Evolutionary conservation across 805 yeast genomes (phyloP).

Genomic region (Candida loeiensis): DNA sequence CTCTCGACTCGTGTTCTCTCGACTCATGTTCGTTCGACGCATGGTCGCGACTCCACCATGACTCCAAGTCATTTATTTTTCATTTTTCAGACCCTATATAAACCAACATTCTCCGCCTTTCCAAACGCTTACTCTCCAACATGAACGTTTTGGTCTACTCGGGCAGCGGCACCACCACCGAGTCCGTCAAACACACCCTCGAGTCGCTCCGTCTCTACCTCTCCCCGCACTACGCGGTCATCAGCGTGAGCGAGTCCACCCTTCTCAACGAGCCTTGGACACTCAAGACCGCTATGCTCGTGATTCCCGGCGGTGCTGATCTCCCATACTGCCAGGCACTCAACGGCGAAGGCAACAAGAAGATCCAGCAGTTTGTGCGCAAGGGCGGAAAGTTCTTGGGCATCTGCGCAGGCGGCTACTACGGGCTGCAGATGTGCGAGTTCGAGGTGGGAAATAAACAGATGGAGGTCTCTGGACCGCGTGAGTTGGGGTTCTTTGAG

Average conservation of each 20-base stretch:
- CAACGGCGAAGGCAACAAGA: conserved; percentile 63
- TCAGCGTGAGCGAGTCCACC: conserved; percentile 59
- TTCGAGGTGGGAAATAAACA: conserved; percentile 71
- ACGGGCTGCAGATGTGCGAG: conserved; percentile 68
- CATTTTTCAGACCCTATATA: neutral
- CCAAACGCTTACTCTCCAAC: neutral
- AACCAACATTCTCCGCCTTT: neutral
- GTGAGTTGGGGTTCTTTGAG: conserved; percentile 80
- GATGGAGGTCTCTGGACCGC: conserved; percentile 79
- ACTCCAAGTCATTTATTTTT: conserved; percentile 4
- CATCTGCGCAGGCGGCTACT: conserved; percentile 95
- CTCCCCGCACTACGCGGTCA: conserved; percentile 87
- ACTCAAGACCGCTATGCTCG: conserved; percentile 70
- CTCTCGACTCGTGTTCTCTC: too few relatives aligned
- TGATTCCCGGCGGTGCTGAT: conserved; percentile 97
- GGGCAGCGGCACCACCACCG: conserved; percentile 78
- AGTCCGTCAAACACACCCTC: conserved; percentile 78
- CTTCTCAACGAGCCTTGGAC: conserved; percentile 86
- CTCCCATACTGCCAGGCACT: conserved; percentile 74
- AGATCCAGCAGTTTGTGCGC: conserved; percentile 60
- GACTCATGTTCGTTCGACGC: neutral
- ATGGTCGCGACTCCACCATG: too few relatives aligned
- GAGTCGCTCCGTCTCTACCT: conserved; percentile 71
- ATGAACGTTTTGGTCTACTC: conserved; percentile 38
- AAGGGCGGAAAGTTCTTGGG: conserved; percentile 84